Conservation (phyloP, 352 stramenopile species). For the Phytophthora niederhauseri region DNA sequence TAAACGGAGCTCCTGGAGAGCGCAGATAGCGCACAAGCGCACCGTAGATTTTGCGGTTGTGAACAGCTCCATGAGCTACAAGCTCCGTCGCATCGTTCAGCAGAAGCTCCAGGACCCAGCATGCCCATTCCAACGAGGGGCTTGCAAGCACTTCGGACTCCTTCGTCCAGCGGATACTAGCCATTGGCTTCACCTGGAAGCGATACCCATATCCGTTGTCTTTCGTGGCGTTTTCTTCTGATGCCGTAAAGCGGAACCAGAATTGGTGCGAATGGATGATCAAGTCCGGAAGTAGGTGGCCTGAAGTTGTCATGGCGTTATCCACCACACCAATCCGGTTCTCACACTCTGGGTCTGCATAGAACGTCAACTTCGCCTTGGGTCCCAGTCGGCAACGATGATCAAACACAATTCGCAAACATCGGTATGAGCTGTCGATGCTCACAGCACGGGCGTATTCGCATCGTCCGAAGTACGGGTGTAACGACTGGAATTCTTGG, state of each 20-base stretch:
- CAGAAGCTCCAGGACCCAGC: slow-evolving; percentile 84
- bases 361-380: slow-evolving; percentile 81
- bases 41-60: slow-evolving; percentile 83
- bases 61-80: slow-evolving; percentile 66
- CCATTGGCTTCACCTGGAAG: slow-evolving; percentile 82
- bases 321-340: slow-evolving; percentile 60
- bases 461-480: slow-evolving; percentile 85
- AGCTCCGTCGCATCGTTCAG: slow-evolving; percentile 78
- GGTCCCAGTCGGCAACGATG: slow-evolving; percentile 70
- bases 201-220: slow-evolving; percentile 81
- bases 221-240: slow-evolving; percentile 64
- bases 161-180: slow-evolving; percentile 82
- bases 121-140: slow-evolving; percentile 87
- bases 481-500: slow-evolving; percentile 81
- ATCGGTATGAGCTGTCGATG: slow-evolving; percentile 57
- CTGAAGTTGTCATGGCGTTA: slow-evolving; percentile 40
- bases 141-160: slow-evolving; percentile 77
- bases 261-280: slow-evolving; percentile 78
- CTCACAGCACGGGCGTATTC: slow-evolving; percentile 75
- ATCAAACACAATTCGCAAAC: slow-evolving; percentile 84
- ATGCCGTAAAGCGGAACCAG: slow-evolving; percentile 82
- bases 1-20: slow-evolving; percentile 81
- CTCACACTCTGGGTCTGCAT: slow-evolving; percentile 69
- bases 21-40: slow-evolving; percentile 83
- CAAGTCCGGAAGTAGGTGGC: slow-evolving; percentile 61